These are phyloP conservation scores for Viola odorata DNA, from an alignment of 345 rosid species.

Conservation along the genomic window DNA sequence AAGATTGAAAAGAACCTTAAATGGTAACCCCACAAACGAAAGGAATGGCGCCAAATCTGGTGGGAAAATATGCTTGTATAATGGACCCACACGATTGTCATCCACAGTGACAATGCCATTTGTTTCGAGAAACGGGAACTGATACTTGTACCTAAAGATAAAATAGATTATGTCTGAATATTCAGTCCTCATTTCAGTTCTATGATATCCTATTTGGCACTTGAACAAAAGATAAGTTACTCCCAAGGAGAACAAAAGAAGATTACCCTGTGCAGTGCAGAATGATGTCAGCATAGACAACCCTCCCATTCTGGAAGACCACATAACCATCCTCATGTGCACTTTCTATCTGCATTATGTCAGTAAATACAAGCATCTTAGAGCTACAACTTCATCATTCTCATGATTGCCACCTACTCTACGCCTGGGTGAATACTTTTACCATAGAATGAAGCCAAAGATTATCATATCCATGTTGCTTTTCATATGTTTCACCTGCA, in stretches of 20 bases:
- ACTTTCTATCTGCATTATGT: slow-evolving; percentile 48
- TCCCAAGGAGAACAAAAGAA: background rate
- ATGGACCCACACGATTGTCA: slow-evolving; percentile 71
- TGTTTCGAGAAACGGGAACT: slow-evolving; percentile 85
- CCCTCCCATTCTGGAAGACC: slow-evolving; percentile 50
- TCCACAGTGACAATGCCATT: slow-evolving; percentile 58
- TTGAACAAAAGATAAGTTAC: background rate
- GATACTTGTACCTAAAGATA: slow-evolving; percentile 67
- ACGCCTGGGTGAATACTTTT: slow-evolving; percentile 15
- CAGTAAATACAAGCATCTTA: slow-evolving; percentile 11
- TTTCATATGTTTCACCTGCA: slow-evolving; percentile 36
- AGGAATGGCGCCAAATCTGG: slow-evolving; percentile 65
- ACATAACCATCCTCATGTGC: slow-evolving; percentile 56
- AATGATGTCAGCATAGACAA: slow-evolving; percentile 45
- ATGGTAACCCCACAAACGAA: slow-evolving; percentile 79
- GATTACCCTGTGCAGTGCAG: slow-evolving; percentile 80
- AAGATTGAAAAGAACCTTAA: slow-evolving; percentile 43
- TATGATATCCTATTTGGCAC: background rate
- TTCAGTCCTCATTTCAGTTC: background rate
- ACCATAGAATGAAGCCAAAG: slow-evolving; percentile 86
- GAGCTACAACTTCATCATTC: slow-evolving; percentile 2
- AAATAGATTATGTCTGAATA: background rate
- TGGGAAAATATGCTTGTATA: slow-evolving; percentile 74
- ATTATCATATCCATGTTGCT: slow-evolving; percentile 43
- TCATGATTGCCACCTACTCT: slow-evolving; percentile 3